These are phyloP conservation scores for Aureobasidium vineae DNA, from an alignment of 2,329 filamentous ascomycete genomes.

Conservation along the genomic window DNA sequence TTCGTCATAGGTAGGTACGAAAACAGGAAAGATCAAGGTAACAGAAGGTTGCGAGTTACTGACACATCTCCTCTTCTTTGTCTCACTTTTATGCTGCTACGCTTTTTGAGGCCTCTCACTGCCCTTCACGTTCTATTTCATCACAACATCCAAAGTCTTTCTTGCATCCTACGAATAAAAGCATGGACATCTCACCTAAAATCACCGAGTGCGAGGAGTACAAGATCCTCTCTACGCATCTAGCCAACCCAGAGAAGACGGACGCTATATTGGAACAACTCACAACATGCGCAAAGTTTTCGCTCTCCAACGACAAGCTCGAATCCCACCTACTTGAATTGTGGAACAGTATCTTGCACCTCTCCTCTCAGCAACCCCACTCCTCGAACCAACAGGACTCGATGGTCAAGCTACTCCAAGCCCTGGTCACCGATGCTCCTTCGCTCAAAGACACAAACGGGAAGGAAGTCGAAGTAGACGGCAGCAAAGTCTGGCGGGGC, in stretches of 20 bases:
- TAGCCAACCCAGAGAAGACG: neutral
- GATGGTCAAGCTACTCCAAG: slow-evolving; percentile 1
- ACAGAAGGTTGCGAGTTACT: neutral
- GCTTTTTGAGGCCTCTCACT: neutral
- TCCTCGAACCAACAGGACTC: slow-evolving; percentile 1
- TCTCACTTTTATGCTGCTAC: neutral
- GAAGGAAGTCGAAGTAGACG: neutral
- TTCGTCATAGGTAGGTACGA: slow-evolving; percentile 1
- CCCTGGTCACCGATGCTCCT: neutral
- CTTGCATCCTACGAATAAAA: neutral
- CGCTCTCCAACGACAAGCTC: neutral
- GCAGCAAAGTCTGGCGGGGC: neutral
- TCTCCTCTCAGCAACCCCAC: neutral
- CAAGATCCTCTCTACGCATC: neutral
- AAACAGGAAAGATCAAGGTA: neutral
- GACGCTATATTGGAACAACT: neutral
- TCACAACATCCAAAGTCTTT: neutral
- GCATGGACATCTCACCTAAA: neutral
- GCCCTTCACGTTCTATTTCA: neutral
- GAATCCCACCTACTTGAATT: neutral
- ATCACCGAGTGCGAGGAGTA: slow-evolving; percentile 1
- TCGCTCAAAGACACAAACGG: neutral
- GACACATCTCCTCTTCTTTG: neutral
- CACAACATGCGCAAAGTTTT: neutral
- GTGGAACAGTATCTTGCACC: slow-evolving; percentile 8